Evolutionary conservation across 2,329 filamentous ascomycete genomes (phyloP).

Genomic region (Nemania sp.): DNA sequence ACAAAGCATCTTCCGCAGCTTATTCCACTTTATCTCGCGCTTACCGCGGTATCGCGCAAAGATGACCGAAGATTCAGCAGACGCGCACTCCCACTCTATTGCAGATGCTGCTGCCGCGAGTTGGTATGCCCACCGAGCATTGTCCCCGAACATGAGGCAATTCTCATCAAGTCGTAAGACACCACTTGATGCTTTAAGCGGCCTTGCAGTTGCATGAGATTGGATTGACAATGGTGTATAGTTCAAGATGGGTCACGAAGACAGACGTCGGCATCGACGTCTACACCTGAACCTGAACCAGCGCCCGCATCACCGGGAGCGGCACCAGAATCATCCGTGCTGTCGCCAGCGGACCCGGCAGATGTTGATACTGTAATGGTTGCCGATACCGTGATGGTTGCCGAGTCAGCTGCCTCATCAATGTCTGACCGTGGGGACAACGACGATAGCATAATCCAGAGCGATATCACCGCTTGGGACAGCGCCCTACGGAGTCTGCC

Average conservation of each 20-base stretch:
- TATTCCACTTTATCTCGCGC: too few relatives aligned
- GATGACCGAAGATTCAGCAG: slow-evolving; percentile 22
- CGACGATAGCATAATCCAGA: slow-evolving; percentile 15
- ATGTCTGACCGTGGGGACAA: background rate
- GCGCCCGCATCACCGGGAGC: background rate
- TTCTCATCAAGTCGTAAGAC: slow-evolving; percentile 24
- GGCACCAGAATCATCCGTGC: background rate
- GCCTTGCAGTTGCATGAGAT: background rate
- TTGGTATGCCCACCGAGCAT: slow-evolving; percentile 32
- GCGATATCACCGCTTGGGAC: slow-evolving; percentile 34
- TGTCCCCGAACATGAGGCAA: slow-evolving; percentile 19
- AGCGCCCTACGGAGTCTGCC: slow-evolving; percentile 30
- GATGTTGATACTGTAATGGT: too few relatives aligned
- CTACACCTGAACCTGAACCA: background rate
- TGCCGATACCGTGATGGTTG: too few relatives aligned
- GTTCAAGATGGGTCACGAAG: background rate
- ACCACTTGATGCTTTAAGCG: background rate
- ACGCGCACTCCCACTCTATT: slow-evolving; percentile 27
- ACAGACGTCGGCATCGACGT: background rate
- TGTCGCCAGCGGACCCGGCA: background rate
- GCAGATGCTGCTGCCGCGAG: slow-evolving; percentile 32
- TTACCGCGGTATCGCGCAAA: background rate
- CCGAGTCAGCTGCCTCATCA: too few relatives aligned
- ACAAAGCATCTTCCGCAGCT: too few relatives aligned
- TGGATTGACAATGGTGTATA: slow-evolving; percentile 2